Evolutionary conservation across 1,139 yeast genomes (phyloP), one percentile per base, ranked within the genome.

Genomic region (Hemisphaericaspora subhashii): DNA sequence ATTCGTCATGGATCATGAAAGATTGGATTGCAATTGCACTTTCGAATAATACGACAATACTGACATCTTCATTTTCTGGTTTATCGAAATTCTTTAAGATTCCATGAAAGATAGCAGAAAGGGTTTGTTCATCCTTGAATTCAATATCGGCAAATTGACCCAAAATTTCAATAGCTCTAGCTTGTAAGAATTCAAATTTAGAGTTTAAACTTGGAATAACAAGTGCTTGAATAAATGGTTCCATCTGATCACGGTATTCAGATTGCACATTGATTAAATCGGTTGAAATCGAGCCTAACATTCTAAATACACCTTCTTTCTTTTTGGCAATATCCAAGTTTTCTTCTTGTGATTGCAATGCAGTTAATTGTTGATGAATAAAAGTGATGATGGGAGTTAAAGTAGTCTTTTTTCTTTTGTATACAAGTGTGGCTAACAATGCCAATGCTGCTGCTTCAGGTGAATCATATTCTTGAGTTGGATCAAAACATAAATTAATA

Each of bases 11-110:
- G 31, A 73, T 74, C 38, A 87, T 74, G 54, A 84, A 83, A 1
- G 94, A 80, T 63, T 90, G 97, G 39, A 92, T 71, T 0, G 96
- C 92, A 44, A 89, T 68, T 0, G 96, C 88, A 18, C 92, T 89
- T 54, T 88, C 86, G 35, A 92, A 74, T 54, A 83, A 84, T 3
- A 89, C 87, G 1, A 96, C 96, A 39, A 92, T 67, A 43, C 81
- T 71, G 21, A 51, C 43, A 44, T 75, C 76, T 34, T 67, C 63
- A 20, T 34, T 17, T n/a, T 20, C 15, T 1, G 55, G 39, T 6
- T 56, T 45, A 39, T 60, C 62, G 47, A 90, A 80, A 51, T 86
- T 79, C 9, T 68, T 55, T 47, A 89, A 62, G 7, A 89, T 77
- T 26, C 90, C 88, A 41, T 81, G 77, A 58, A 82, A 88, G 23